These are phyloP conservation scores for Phalaenopsis hybrid DNA, from an alignment of 116 monocot species.

Conservation along the genomic window DNA sequence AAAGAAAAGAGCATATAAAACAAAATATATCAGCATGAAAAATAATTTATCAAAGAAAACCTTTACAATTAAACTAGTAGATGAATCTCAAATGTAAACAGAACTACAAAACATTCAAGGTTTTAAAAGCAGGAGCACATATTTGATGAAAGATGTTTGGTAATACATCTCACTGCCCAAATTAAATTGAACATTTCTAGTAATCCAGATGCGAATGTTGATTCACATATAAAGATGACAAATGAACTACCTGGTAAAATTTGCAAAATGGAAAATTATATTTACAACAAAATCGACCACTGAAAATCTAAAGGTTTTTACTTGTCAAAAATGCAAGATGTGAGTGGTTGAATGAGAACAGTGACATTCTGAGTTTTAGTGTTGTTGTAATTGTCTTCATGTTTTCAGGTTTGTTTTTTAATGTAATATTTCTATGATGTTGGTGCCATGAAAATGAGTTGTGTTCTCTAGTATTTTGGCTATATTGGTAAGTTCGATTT, in stretches of 20 bases:
- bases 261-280: not conserved
- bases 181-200: not conserved
- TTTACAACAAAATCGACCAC: no score
- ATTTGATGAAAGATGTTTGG: not conserved
- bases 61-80: not conserved
- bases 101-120: not conserved
- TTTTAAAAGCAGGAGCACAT: not conserved
- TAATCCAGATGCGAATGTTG: not conserved
- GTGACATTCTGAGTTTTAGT: no score
- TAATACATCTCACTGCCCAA: not conserved
- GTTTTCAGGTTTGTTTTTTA: no score
- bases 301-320: no score
- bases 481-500: no score
- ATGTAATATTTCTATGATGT: no score
- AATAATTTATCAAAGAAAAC: slow-evolving; percentile 4
- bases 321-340: no score
- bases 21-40: slow-evolving; percentile 2
- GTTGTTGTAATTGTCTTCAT: no score
- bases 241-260: not conserved
- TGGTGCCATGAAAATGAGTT: no score
- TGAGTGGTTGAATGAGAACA: no score
- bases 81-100: not conserved
- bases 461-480: no score
- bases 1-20: slow-evolving; percentile 8
- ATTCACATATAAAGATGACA: not conserved